Conservation (phyloP, 306 rosid species). For the Mucuna pruriens region DNA sequence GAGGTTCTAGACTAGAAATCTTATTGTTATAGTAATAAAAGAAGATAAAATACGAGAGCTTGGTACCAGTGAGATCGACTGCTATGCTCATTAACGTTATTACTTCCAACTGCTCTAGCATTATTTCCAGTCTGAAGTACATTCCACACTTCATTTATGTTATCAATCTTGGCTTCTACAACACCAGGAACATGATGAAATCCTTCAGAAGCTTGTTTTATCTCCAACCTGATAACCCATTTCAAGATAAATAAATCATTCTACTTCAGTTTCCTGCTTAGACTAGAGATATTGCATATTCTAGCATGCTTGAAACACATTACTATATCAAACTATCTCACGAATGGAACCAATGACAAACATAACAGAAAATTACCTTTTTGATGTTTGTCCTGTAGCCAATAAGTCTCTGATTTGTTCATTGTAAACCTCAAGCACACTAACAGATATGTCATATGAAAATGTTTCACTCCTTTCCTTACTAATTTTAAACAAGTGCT, state of each 20-base stretch:
- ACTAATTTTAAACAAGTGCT: constrained; percentile 69
- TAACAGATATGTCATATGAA: constrained; percentile 69
- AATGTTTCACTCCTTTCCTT: constrained; percentile 71
- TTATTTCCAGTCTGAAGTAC: constrained; percentile 83
- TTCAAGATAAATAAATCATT: constrained; percentile 34
- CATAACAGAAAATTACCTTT: constrained; percentile 63
- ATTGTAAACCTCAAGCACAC: constrained; percentile 91
- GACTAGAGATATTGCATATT: constrained; percentile 13
- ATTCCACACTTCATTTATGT: constrained; percentile 70
- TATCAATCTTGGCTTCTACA: constrained; percentile 72
- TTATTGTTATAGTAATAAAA: neutral
- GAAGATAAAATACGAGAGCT: constrained; percentile 1
- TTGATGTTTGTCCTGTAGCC: constrained; percentile 64
- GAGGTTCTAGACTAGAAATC: neutral
- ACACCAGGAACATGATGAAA: constrained; percentile 83
- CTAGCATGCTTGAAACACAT: constrained; percentile 32
- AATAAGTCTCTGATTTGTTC: constrained; percentile 90
- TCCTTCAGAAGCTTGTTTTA: constrained; percentile 82
- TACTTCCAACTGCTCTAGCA: constrained; percentile 88
- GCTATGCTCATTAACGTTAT: constrained; percentile 86
- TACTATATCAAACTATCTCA: neutral
- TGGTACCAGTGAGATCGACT: constrained; percentile 90
- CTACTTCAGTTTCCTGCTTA: constrained; percentile 26
- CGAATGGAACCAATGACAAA: constrained; percentile 17
- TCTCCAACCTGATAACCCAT: constrained; percentile 69